Evolutionary conservation across 2,329 filamentous ascomycete genomes (phyloP), one percentile per base, ranked within the genome.

Genomic region (Ceratocystis destructans): DNA sequence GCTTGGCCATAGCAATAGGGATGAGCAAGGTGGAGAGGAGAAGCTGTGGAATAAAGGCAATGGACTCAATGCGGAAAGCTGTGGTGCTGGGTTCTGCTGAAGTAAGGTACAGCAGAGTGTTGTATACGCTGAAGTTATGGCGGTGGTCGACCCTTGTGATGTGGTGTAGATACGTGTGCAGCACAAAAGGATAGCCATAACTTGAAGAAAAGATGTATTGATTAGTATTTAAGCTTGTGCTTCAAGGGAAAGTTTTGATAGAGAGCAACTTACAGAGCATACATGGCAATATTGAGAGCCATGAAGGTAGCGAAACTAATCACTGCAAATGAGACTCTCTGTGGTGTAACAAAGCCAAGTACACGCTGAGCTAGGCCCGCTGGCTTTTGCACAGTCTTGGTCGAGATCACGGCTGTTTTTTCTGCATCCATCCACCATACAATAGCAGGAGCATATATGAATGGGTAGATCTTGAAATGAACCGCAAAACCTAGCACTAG

Each of bases 401-500:
- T 41, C 10, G 37, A 41, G 20, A 69, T 70, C 5, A 46, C 22
- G 7, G 72, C 71, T 67, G 82, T 74, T 31, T 74, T 75, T 69
- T 82, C 80, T 2, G 76, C 77, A 70, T 89, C 88, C 77, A 93
- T 84, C 87, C 87, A 92, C 87, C 87, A 91, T 4, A 90, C 75
- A 53, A 94, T 86, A 2, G 87, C 86, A 0, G 87, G 84, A 1
- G 89, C 93, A 75, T 99, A 99, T 68, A 99, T 90, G 75, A 97
- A 96, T 0, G 94, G 94, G 72, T 99, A 99, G 69, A 99, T 97
- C 80, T 99, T 99, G 77, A 99, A 95, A 76, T 99, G 94, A 31
- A 97, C 92, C 1, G 85, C 85, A 33, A 96, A 76, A 0, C 94
- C 94, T 2, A 99, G 79, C 37, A 97, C 75, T 2, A 86, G 70